Conservation (phyloP, 768 basidiomycete genomes). For the Mycena polygramma region DNA sequence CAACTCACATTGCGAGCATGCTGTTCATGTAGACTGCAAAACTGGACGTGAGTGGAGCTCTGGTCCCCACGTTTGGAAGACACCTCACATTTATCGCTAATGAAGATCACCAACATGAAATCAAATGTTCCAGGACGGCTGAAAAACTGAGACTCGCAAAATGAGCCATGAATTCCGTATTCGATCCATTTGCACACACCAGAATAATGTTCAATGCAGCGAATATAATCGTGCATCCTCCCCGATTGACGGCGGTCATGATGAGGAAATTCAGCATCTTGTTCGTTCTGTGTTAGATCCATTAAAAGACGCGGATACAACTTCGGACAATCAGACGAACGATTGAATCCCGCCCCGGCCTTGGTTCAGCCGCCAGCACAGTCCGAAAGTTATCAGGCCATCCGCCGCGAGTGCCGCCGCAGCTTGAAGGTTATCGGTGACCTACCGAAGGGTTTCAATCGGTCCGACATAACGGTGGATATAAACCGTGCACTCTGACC, state of each 20-base stretch:
- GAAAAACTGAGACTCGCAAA: constrained; percentile 5
- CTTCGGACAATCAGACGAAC: background rate
- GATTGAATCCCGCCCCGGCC: constrained; percentile 18
- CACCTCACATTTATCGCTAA: constrained; percentile 24
- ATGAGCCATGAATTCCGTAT: too few species aligned
- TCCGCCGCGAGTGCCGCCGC: constrained; percentile 7
- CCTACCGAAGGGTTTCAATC: background rate
- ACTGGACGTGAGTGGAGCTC: background rate
- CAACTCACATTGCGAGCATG: background rate
- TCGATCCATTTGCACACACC: too few species aligned
- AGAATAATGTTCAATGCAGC: constrained; percentile 21
- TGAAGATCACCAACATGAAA: constrained; percentile 21
- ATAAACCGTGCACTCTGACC: background rate
- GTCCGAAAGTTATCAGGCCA: constrained; percentile 14
- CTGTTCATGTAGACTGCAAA: background rate
- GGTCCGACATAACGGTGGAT: background rate
- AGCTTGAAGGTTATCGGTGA: constrained; percentile 13
- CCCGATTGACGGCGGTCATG: constrained; percentile 26
- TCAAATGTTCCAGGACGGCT: constrained; percentile 14
- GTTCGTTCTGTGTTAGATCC: background rate
- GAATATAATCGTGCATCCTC: constrained; percentile 14
- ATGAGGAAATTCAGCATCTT: constrained; percentile 25
- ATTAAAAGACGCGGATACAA: background rate
- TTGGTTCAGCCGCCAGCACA: constrained; percentile 18
- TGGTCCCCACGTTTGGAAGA: too few species aligned